These are phyloP conservation scores for Populus trichocarpa DNA, from an alignment of 441 rosid species.

Conservation along the genomic window DNA sequence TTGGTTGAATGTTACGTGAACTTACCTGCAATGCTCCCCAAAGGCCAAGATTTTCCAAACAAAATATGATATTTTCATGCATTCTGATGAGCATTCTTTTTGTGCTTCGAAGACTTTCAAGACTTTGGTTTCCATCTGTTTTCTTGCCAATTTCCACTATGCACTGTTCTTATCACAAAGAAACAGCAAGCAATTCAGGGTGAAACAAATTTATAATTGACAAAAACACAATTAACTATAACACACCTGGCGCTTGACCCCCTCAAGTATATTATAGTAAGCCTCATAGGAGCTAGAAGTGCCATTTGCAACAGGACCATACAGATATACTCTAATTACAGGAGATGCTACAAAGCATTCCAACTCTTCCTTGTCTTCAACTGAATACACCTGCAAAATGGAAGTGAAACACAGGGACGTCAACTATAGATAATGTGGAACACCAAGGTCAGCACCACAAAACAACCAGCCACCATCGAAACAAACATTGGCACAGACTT, in stretches of 20 bases:
- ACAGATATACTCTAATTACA: conserved; percentile 53
- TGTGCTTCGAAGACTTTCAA: conserved; percentile 48
- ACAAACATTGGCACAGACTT: background rate
- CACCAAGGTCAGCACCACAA: background rate
- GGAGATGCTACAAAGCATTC: conserved; percentile 75
- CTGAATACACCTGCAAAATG: conserved; percentile 66
- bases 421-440: background rate
- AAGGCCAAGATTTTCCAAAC: conserved; percentile 76
- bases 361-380: conserved; percentile 62
- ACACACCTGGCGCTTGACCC: conserved; percentile 61
- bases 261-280: conserved; percentile 44
- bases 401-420: background rate
- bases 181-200: conserved; percentile 21
- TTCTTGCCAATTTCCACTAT: conserved; percentile 48
- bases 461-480: background rate
- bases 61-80: conserved; percentile 67
- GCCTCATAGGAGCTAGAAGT: conserved; percentile 27
- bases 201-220: conserved; percentile 18
- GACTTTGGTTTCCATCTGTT: conserved; percentile 41
- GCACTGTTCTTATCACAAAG: conserved; percentile 55
- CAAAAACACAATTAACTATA: conserved; percentile 15
- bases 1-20: conserved; percentile 17
- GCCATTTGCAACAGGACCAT: conserved; percentile 44
- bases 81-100: conserved; percentile 55
- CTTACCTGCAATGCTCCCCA: conserved; percentile 84